phyloP scores from a whole-genome alignment of 2,329 filamentous ascomycete species.

The Dactylellina haptotyla region DNA sequence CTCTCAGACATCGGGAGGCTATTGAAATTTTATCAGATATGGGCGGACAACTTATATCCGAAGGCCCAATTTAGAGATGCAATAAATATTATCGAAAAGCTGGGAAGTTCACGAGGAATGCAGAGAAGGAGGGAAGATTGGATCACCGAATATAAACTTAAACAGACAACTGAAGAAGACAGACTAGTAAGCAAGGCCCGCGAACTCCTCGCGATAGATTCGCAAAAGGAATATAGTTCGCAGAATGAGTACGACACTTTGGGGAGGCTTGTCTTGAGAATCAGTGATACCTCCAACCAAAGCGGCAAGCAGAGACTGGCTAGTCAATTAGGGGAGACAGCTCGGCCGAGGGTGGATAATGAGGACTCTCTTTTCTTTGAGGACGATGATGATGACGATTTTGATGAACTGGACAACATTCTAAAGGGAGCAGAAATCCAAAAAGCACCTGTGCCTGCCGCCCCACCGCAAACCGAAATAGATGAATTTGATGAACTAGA shows the following conservation, averaged over 20 bases:
- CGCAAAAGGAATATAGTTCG: constrained; percentile 43
- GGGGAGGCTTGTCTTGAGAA: constrained; percentile 59
- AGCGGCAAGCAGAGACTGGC: background rate
- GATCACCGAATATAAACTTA: constrained; percentile 51
- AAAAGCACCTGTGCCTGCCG: no score
- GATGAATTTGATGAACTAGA: constrained; percentile 68
- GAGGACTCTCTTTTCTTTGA: constrained; percentile 51
- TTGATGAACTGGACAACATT: constrained; percentile 56
- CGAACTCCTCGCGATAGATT: constrained; percentile 51
- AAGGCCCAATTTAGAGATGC: constrained; percentile 94
- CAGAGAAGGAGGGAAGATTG: constrained; percentile 55
- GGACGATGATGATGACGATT: constrained; percentile 59
- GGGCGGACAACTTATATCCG: constrained; percentile 95
- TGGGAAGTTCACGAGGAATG: constrained; percentile 83
- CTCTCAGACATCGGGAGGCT: constrained; percentile 79
- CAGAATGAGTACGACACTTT: constrained; percentile 54
- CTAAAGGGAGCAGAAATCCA: constrained; percentile 19
- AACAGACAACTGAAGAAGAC: constrained; percentile 60
- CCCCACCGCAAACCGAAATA: constrained; percentile 58
- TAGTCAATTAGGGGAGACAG: background rate
- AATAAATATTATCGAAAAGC: constrained; percentile 88
- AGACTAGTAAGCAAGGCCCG: constrained; percentile 34
- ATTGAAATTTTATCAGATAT: constrained; percentile 90
- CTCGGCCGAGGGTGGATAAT: constrained; percentile 16
- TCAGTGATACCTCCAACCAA: constrained; percentile 61